Conservation (phyloP, 805 yeast species). For the Scheffersomyces stipitis region DNA sequence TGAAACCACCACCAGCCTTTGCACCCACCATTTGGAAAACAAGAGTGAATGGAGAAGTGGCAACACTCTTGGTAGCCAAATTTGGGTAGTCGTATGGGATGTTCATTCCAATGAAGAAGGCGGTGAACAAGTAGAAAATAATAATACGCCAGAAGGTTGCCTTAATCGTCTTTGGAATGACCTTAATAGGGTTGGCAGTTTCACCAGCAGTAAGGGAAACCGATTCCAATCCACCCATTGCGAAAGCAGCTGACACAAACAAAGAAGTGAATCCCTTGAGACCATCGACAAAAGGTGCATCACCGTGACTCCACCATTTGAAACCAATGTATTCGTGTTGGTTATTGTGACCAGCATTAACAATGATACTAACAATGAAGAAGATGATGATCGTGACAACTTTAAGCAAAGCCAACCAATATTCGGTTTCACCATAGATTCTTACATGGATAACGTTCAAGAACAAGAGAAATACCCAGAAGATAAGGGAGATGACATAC, state of each 20-base stretch:
- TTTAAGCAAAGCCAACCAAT: constrained; percentile 37
- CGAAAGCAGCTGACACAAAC: constrained; percentile 53
- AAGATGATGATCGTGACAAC: constrained; percentile 56
- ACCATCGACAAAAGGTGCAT: constrained; percentile 53
- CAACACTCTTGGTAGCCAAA: constrained; percentile 25
- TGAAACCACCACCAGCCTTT: constrained; percentile 40
- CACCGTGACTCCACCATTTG: constrained; percentile 46
- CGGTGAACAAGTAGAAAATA: constrained; percentile 36
- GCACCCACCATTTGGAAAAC: constrained; percentile 45
- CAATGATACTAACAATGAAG: constrained; percentile 55
- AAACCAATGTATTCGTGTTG: constrained; percentile 40
- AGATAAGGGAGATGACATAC: constrained; percentile 52
- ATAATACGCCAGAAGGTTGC: constrained; percentile 33
- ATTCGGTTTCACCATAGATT: constrained; percentile 43
- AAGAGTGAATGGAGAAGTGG: constrained; percentile 43
- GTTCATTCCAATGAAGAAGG: constrained; percentile 43
- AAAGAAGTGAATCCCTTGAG: constrained; percentile 51
- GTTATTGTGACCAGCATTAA: constrained; percentile 58
- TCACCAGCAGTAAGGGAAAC: constrained; percentile 36
- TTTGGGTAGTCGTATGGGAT: constrained; percentile 39
- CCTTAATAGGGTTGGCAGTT: constrained; percentile 27
- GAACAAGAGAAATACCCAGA: constrained; percentile 51
- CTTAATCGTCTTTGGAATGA: constrained; percentile 30
- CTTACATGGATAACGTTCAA: constrained; percentile 40
- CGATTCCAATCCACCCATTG: constrained; percentile 50